Percentiles rank a stretch among this genome's conserved stretches.
Conservation (phyloP, 257 asterid species). For the Handroanthus guayacan region DNA sequence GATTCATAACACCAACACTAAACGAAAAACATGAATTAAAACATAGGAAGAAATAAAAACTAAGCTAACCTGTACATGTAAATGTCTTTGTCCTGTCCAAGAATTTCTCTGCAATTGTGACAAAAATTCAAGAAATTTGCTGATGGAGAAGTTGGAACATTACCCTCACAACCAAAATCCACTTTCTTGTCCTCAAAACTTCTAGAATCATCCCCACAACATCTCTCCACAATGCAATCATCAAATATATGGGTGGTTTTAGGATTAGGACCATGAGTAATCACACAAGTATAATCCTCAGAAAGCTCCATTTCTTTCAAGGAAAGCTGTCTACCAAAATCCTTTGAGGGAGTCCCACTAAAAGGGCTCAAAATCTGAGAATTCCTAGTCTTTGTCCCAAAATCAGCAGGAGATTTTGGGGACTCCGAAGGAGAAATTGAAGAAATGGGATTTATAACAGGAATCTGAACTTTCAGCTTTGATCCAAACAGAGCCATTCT, state of each 20-base stretch:
- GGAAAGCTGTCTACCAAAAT: slow-evolving; percentile 56
- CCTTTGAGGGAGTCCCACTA: slow-evolving; percentile 42
- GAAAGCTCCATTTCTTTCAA: slow-evolving; percentile 92
- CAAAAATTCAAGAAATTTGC: slow-evolving; percentile 59
- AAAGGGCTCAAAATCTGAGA: slow-evolving; percentile 48
- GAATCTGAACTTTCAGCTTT: slow-evolving; percentile 79
- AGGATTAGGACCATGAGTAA: slow-evolving; percentile 88
- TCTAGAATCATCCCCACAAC: slow-evolving; percentile 41
- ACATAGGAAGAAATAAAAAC: background rate
- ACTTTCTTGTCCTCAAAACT: slow-evolving; percentile 14
- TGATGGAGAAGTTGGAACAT: slow-evolving; percentile 35
- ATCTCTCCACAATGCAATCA: slow-evolving; percentile 72
- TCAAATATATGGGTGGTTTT: slow-evolving; percentile 84
- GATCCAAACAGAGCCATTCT: slow-evolving; percentile 74
- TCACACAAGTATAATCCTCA: slow-evolving; percentile 93
- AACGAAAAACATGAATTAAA: background rate
- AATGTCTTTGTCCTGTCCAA: slow-evolving; percentile 62
- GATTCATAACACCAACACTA: background rate
- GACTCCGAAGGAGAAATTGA: slow-evolving; percentile 46
- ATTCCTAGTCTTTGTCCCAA: slow-evolving; percentile 81
- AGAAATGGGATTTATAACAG: slow-evolving; percentile 39
- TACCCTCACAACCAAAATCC: slow-evolving; percentile 37
- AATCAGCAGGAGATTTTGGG: slow-evolving; percentile 82
- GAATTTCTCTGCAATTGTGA: slow-evolving; percentile 55
- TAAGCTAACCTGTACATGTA: slow-evolving; percentile 75